Evolutionary conservation across 352 stramenopile genomes (phyloP).

Genomic region (Globisporangium irregulare): DNA sequence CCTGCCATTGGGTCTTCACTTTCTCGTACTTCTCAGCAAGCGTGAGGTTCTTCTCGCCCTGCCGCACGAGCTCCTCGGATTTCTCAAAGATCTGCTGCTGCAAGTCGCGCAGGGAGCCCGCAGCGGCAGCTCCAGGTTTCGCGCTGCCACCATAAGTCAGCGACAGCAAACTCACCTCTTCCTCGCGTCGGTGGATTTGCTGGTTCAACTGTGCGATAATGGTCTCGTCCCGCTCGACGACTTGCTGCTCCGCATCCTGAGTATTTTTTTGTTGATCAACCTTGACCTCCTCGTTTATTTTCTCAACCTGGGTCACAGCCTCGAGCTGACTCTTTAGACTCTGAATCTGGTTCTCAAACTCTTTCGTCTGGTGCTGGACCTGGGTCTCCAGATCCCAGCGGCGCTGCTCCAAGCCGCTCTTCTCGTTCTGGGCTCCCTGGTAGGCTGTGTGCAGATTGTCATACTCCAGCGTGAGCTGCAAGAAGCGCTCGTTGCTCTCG

Average conservation of each 20-base stretch:
- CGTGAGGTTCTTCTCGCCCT: slow-evolving; percentile 67
- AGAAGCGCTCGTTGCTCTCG: slow-evolving; percentile 54
- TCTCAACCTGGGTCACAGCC: neutral
- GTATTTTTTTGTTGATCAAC: neutral
- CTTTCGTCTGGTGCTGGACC: slow-evolving; percentile 20
- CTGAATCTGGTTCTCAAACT: slow-evolving; percentile 30
- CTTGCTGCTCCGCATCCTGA: slow-evolving; percentile 33
- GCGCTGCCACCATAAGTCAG: slow-evolving; percentile 20
- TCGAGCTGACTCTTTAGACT: slow-evolving; percentile 10
- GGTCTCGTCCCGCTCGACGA: slow-evolving; percentile 28
- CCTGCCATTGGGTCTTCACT: slow-evolving; percentile 35
- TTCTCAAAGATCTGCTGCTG: slow-evolving; percentile 75
- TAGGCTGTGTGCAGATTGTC: slow-evolving; percentile 38
- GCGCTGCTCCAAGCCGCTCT: slow-evolving; percentile 22
- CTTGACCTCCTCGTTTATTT: neutral
- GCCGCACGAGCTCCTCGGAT: slow-evolving; percentile 66
- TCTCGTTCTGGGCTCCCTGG: slow-evolving; percentile 31
- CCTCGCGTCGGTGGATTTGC: slow-evolving; percentile 42
- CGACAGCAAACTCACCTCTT: slow-evolving; percentile 49
- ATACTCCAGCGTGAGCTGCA: slow-evolving; percentile 53
- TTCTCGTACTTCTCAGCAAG: slow-evolving; percentile 44
- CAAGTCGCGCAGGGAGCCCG: slow-evolving; percentile 37
- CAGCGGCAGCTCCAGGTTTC: slow-evolving; percentile 25
- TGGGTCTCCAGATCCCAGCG: slow-evolving; percentile 23
- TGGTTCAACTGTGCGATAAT: slow-evolving; percentile 37